Evolutionary conservation across 345 rosid genomes (phyloP).

Genomic region (Isatis tinctoria): DNA sequence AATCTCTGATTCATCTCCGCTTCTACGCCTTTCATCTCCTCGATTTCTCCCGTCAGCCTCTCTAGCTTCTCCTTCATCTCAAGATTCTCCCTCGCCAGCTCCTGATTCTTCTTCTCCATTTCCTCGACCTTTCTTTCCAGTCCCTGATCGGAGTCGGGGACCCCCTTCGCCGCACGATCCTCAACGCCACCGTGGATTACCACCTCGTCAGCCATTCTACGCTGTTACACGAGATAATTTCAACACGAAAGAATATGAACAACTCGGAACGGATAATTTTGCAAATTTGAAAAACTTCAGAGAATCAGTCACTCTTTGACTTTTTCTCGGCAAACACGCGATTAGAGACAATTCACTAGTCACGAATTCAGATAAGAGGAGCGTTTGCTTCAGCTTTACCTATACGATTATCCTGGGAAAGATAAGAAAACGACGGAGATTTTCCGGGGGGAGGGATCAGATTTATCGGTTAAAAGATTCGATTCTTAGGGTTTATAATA

Average conservation of each 20-base stretch:
- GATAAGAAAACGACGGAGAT: neutral
- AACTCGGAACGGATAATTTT: neutral
- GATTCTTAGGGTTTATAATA: slow-evolving; percentile 29
- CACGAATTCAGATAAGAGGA: neutral
- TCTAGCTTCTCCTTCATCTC: slow-evolving; percentile 36
- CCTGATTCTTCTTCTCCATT: slow-evolving; percentile 50
- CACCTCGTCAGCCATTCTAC: slow-evolving; percentile 45
- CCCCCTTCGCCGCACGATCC: slow-evolving; percentile 30
- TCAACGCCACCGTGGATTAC: slow-evolving; percentile 36
- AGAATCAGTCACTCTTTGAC: slow-evolving; percentile 9
- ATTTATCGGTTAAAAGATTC: slow-evolving; percentile 8
- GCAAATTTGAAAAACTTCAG: neutral
- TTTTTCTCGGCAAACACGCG: neutral
- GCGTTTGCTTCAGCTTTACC: slow-evolving; percentile 13
- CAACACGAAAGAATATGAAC: neutral
- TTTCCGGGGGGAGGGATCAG: neutral
- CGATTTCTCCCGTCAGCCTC: slow-evolving; percentile 36
- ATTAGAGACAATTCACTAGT: neutral
- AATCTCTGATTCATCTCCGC: slow-evolving; percentile 40
- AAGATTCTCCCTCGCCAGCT: slow-evolving; percentile 36
- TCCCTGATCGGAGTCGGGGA: slow-evolving; percentile 37
- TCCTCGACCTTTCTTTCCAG: slow-evolving; percentile 36
- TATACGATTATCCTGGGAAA: slow-evolving; percentile 8
- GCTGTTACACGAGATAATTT: slow-evolving; percentile 5
- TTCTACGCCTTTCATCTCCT: slow-evolving; percentile 37